Evolutionary conservation across 2,329 filamentous ascomycete species (phyloP).

Genomic region (Colletotrichum horii): DNA sequence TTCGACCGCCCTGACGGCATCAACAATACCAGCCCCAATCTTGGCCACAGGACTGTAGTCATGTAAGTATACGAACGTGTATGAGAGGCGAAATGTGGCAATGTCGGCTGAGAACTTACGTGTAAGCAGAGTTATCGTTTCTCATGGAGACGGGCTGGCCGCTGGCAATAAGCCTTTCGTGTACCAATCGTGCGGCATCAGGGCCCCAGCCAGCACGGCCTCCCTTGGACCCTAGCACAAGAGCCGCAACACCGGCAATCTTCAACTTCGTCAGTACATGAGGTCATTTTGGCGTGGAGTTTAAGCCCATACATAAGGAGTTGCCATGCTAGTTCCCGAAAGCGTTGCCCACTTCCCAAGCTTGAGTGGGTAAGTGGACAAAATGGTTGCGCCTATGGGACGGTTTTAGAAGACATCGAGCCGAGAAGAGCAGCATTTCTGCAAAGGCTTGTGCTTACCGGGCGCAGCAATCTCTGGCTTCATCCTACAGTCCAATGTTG

Average conservation of each 20-base stretch:
- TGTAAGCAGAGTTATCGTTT: background rate
- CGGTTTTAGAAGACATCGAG: background rate
- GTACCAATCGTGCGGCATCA: conserved; percentile 30
- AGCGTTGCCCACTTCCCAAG: background rate
- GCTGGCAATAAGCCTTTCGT: conserved; percentile 28
- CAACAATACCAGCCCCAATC: conserved; percentile 45
- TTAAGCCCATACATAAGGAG: conserved; percentile 35
- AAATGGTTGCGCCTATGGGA: background rate
- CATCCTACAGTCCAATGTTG: background rate
- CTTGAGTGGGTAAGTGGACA: background rate
- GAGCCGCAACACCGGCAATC: conserved; percentile 44
- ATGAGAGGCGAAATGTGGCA: background rate
- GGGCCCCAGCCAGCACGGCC: conserved; percentile 29
- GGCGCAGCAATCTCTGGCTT: background rate
- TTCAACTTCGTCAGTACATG: background rate
- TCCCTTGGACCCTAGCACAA: conserved; percentile 35
- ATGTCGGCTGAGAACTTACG: background rate
- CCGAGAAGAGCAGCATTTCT: background rate
- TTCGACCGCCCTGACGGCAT: conserved; percentile 43
- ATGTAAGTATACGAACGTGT: background rate
- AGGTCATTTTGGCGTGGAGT: rapidly evolving
- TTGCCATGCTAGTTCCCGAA: conserved; percentile 53
- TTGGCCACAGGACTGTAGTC: background rate
- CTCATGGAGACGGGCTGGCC: background rate
- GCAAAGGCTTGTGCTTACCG: background rate